These are phyloP conservation scores for Penicillium argentinense DNA, from an alignment of 495 filamentous ascomycete genomes.

Conservation along the genomic window DNA sequence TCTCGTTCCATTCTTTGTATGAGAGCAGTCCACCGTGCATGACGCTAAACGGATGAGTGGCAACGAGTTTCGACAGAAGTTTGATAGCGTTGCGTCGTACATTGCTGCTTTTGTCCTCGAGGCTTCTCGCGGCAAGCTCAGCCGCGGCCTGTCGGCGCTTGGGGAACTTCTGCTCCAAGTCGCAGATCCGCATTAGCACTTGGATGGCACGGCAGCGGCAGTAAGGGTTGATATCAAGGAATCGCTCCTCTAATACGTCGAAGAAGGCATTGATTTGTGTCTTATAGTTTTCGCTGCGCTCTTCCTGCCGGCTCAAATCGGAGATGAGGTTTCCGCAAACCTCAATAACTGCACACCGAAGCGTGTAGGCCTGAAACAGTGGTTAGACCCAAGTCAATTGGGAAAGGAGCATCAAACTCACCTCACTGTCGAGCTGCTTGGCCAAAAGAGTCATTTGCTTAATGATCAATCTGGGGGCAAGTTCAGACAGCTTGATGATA, in stretches of 20 bases:
- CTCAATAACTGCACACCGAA: slow-evolving; percentile 91
- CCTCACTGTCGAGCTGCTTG: slow-evolving; percentile 93
- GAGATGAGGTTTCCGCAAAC: slow-evolving; percentile 97
- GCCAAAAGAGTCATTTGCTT: slow-evolving; percentile 95
- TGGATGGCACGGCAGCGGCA: slow-evolving; percentile 90
- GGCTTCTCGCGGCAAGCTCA: slow-evolving; percentile 79
- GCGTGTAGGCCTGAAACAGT: slow-evolving; percentile 71
- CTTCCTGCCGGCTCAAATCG: slow-evolving; percentile 87
- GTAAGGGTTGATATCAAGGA: slow-evolving; percentile 96
- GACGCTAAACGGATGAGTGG: slow-evolving; percentile 89
- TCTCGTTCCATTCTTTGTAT: slow-evolving; percentile 76
- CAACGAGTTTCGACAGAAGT: slow-evolving; percentile 79
- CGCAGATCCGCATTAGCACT: slow-evolving; percentile 87
- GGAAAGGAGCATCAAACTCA: slow-evolving; percentile 30
- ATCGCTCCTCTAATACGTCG: slow-evolving; percentile 92
- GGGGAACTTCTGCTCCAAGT: slow-evolving; percentile 90
- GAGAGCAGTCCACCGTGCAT: slow-evolving; percentile 88
- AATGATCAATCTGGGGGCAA: slow-evolving; percentile 87
- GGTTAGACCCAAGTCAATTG: slow-evolving; percentile 19
- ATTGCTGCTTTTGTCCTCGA: slow-evolving; percentile 98
- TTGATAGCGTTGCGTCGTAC: slow-evolving; percentile 95
- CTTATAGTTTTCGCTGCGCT: slow-evolving; percentile 86
- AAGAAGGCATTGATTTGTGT: slow-evolving; percentile 95
- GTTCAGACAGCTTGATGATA: slow-evolving; percentile 91
- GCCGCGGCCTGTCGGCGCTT: slow-evolving; percentile 85